Evolutionary conservation across 441 rosid species (phyloP), one percentile per base, ranked within the genome.

Genomic region (Manihot esculenta): DNA sequence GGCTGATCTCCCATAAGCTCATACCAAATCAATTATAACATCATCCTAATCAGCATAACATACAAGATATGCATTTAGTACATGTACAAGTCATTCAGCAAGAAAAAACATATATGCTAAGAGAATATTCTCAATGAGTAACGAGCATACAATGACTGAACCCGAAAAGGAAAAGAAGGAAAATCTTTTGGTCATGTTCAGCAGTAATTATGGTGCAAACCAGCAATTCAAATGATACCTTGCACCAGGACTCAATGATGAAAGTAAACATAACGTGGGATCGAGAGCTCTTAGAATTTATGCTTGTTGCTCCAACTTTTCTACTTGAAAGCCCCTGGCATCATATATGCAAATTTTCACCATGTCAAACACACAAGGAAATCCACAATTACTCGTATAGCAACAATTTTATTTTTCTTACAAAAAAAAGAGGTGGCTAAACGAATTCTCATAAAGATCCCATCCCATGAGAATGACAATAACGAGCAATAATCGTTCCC

Each of bases 291-390:
- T 90, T 93, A 58, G 97, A 92, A 79, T 93, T 92, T 66, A 88
- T 74, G 80, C 92, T 87, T 67, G 99, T 94, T 66, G 97, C 91
- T 80, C 99, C 99, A 80, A 94, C 94, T 79, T 90, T 94, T 76
- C 91, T 89, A 77, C 81, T 89, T 71, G 97, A 94, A 24, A 94
- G 97, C 18, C 99, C 99, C 99, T 92, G 84, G 84, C 61, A 72
- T 24, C 59, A 57, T 38, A 24, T 35, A 54, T 8, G 64, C 10
- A 62, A 73, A 0, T 50, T 10, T 54, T 30, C 26, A 48, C 0
- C 12, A 35, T 20, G 30, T 17, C 11, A 49, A 45, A 35, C 15
- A 3, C 44, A 60, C 18, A 44, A 21, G 33, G 53, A 42, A 70
- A 58, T 44, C n/a, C 21, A n/a, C 44, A 9, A 18, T 13, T 24